These are phyloP conservation scores for Penicillium brasilianum DNA, from an alignment of 2,329 filamentous ascomycete species.

Conservation along the genomic window DNA sequence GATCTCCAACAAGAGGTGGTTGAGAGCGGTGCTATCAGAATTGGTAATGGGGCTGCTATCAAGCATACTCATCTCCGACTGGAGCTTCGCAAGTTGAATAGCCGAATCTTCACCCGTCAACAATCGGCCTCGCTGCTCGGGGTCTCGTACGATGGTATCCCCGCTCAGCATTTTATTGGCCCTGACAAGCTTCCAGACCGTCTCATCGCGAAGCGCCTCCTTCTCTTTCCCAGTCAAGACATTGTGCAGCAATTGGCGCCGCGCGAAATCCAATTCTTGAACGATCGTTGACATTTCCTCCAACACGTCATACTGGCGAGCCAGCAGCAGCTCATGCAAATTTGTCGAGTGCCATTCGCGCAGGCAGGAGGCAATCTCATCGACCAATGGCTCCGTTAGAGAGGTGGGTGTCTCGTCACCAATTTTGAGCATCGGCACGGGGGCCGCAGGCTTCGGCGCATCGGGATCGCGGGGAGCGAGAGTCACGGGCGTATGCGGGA, in stretches of 20 bases:
- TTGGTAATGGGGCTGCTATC: conserved; percentile 75
- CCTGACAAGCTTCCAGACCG: conserved; percentile 91
- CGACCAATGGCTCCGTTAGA: conserved; percentile 84
- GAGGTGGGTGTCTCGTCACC: conserved; percentile 96
- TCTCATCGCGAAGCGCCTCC: conserved; percentile 78
- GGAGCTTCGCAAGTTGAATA: conserved; percentile 85
- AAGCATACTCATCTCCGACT: conserved; percentile 94
- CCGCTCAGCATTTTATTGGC: conserved; percentile 94
- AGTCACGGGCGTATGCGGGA: conserved; percentile 43
- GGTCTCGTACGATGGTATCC: conserved; percentile 93
- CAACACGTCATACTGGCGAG: conserved; percentile 77
- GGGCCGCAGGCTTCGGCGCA: conserved; percentile 76
- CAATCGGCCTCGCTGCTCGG: conserved; percentile 78
- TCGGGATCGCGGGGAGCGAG: conserved; percentile 63
- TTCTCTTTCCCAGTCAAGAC: conserved; percentile 89
- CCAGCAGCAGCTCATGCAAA: conserved; percentile 86
- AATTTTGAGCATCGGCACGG: conserved; percentile 96
- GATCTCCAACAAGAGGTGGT: conserved; percentile 85
- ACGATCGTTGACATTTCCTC: conserved; percentile 83
- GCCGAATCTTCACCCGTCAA: conserved; percentile 92
- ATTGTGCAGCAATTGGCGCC: conserved; percentile 91
- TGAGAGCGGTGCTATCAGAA: conserved; percentile 69
- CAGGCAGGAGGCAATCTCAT: conserved; percentile 95
- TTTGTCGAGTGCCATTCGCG: conserved; percentile 99
- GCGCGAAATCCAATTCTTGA: conserved; percentile 78